Conservation (phyloP, 169 alveolate species). For the Miamiensis avidus region DNA sequence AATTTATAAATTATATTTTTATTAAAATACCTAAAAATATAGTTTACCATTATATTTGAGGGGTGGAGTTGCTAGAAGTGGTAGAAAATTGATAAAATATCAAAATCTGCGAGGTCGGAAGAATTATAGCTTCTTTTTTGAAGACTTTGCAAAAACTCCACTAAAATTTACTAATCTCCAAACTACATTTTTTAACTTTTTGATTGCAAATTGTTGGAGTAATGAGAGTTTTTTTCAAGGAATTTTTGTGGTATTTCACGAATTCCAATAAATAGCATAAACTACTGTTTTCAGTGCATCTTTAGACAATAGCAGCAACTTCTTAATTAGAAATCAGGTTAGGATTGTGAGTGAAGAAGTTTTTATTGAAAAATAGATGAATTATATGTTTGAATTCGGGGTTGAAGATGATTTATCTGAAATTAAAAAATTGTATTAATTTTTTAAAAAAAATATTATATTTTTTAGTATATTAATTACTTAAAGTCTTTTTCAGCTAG, state of each 20-base stretch:
- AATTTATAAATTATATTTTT: too few species aligned
- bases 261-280: neutral
- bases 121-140: neutral
- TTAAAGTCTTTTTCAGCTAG: neutral
- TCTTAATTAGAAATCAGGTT: neutral
- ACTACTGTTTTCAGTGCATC: neutral
- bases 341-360: neutral
- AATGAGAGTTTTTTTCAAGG: neutral
- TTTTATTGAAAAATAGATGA: neutral
- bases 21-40: too few species aligned
- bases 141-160: too few species aligned
- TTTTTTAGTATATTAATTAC: neutral
- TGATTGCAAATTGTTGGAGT: neutral
- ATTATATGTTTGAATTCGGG: neutral
- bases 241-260: neutral
- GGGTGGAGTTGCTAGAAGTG: neutral
- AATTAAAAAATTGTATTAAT: too few species aligned
- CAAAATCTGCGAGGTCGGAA: neutral
- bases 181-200: too few species aligned
- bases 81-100: neutral
- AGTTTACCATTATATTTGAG: neutral
- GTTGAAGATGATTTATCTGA: neutral
- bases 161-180: neutral
- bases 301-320: neutral
- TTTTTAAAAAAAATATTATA: too few species aligned